A percentile compares a stretch with the other conserved stretches of the same genome.
Conservation (phyloP, 2,329 filamentous ascomycete species). For the Capronia americana region DNA sequence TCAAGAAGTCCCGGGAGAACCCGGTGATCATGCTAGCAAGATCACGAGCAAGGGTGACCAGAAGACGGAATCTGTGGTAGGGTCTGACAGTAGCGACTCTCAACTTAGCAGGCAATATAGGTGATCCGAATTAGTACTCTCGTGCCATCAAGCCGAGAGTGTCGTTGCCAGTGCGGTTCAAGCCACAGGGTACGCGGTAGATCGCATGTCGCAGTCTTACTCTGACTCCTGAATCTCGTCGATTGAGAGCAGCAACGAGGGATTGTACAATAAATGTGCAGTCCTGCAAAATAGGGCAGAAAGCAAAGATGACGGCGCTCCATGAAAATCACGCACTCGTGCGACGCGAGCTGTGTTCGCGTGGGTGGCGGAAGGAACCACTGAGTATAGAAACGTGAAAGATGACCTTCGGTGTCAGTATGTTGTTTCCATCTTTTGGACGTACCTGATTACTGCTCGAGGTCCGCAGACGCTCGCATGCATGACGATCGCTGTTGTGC, state of each 20-base stretch:
- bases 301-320: not conserved
- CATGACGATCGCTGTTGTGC: not conserved
- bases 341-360: not conserved
- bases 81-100: not conserved
- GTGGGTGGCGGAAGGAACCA: not conserved
- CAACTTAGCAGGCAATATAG: not conserved
- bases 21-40: not conserved
- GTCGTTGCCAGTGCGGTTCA: not conserved
- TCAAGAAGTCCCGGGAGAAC: not conserved
- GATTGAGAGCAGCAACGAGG: not conserved
- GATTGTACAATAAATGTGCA: not conserved
- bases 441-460: not conserved
- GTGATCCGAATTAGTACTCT: not conserved
- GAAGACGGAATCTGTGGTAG: not conserved
- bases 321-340: not conserved
- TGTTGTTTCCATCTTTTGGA: not conserved
- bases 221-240: not conserved
- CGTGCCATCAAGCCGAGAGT: not conserved
- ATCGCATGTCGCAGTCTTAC: not conserved
- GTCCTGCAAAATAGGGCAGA: not conserved
- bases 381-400: not conserved
- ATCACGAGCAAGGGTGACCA: not conserved
- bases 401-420: not conserved
- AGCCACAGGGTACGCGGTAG: not conserved
- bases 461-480: not conserved